Evolutionary conservation across 2,329 filamentous ascomycete species (phyloP), one percentile per base, ranked within the genome.

Genomic region (Myriosclerotinia duriaeana): DNA sequence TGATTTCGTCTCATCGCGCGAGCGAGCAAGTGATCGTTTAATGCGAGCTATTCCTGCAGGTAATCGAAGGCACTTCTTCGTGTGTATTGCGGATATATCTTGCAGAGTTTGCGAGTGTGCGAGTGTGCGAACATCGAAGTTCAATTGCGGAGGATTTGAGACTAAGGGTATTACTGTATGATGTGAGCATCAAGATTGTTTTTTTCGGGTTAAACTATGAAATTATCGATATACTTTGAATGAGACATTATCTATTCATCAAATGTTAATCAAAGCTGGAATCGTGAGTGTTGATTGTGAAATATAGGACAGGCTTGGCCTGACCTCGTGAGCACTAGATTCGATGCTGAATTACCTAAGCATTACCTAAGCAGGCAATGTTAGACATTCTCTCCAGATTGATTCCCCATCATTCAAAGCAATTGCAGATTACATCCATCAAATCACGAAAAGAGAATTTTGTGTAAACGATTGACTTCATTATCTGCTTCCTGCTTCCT

Each of bases 391-490:
- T 20, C 20, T 46, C 44, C 44, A 46, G 11, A 4, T 42, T 15
- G 20, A 20, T 46, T 46, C 17, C 17, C 7, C 44, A 46, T 46
- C 17, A 46, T 46, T 53, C 26, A 15, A 26, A 53, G 14, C 11
- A 53, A 53, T 30, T 34, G 26, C 6, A 34, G 9, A 59, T 30
- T 12, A 22, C 17, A 48, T 36, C 17, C 42, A n/a, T n/a, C n/a
- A n/a, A n/a, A 15, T 22, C 2, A 42, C 3, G 15, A 46, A 36
- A 22, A 26, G 44, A 30, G 11, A 6, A n/a, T 60, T 36, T 38
- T 17, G 4, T 36, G 12, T 38, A 62, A 62, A 62, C 59, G 59
- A 62, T 38, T 53, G 59, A 48, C 56, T 48, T 60, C 20, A 15
- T 50, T 50, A 38, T 22, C 5, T 46, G 9, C 52, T 61, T 61